Conservation (phyloP, 495 filamentous ascomycete genomes). For the Trichoderma asperelloides region DNA sequence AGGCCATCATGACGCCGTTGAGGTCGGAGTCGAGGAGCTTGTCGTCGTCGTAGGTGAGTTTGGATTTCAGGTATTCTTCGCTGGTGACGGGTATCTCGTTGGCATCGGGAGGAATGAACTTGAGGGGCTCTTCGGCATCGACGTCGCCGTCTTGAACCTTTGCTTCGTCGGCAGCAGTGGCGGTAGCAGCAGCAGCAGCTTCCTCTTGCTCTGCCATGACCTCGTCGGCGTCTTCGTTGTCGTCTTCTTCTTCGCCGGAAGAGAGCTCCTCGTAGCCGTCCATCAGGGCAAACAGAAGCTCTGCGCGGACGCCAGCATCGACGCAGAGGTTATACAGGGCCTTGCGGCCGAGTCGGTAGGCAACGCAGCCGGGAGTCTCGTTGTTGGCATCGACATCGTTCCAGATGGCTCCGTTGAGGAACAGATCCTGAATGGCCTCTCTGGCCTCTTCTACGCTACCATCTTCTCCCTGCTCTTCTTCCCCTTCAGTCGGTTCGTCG, state of each 20-base stretch:
- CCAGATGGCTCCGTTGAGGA: constrained; percentile 90
- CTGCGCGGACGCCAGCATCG: constrained; percentile 84
- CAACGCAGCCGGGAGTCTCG: constrained; percentile 90
- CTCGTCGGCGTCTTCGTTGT: constrained; percentile 39
- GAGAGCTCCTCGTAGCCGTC: constrained; percentile 69
- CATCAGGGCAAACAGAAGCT: constrained; percentile 68
- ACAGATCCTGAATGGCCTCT: constrained; percentile 62
- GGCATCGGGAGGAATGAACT: constrained; percentile 26
- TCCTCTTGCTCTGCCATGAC: constrained; percentile 23
- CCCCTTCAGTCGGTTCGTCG: constrained; percentile 22
- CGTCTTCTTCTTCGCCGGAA: constrained; percentile 53
- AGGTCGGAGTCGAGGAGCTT: constrained; percentile 69
- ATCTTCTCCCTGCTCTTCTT: constrained; percentile 26
- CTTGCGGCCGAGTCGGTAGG: constrained; percentile 56
- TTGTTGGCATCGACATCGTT: constrained; percentile 80
- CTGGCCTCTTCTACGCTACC: constrained; percentile 43
- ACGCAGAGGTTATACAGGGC: constrained; percentile 79
- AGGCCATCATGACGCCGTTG: constrained; percentile 96
- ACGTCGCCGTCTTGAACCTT: constrained; percentile 17
- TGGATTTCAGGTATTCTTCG: constrained; percentile 65
- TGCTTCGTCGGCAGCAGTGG: constrained; percentile 29
- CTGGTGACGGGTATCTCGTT: constrained; percentile 45
- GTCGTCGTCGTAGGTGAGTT: constrained; percentile 62
- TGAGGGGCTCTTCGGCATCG: constrained; percentile 14
- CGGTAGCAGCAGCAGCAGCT: constrained; percentile 22